Evolutionary conservation across 2,329 filamentous ascomycete genomes (phyloP).

Genomic region (Drechslerella coelobrocha): DNA sequence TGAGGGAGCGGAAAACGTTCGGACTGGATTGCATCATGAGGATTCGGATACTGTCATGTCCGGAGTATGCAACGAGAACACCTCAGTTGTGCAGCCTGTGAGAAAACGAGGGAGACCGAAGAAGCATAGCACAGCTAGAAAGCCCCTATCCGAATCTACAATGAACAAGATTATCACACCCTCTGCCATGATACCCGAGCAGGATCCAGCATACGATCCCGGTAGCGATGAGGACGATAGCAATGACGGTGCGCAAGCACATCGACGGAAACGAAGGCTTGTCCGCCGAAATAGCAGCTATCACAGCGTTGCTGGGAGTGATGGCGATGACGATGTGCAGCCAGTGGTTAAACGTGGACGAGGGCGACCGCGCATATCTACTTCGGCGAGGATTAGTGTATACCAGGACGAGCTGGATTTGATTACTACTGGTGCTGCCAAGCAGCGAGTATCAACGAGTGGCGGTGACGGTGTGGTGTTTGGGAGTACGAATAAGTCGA

Average conservation of each 20-base stretch:
- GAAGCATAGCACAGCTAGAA: slow-evolving; percentile 12
- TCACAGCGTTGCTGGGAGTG: no score
- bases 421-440: slow-evolving; percentile 7
- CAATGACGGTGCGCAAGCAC: background rate
- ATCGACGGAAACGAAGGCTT: background rate
- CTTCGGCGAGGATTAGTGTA: slow-evolving; percentile 6
- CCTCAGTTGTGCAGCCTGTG: no score
- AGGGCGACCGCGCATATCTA: background rate
- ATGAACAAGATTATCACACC: background rate
- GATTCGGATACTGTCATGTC: background rate
- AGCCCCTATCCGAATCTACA: background rate
- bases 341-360: background rate
- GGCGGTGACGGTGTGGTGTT: slow-evolving; percentile 4
- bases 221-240: slow-evolving; percentile 14
- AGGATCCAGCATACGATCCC: slow-evolving; percentile 28
- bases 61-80: no score
- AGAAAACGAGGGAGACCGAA: slow-evolving; percentile 35
- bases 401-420: slow-evolving; percentile 47
- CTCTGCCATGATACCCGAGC: background rate
- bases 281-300: no score
- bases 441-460: background rate
- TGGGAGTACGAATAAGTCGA: slow-evolving; percentile 17
- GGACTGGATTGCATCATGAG: background rate
- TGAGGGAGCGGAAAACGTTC: background rate
- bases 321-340: background rate